Evolutionary conservation across 257 asterid species (phyloP).

Genomic region (Solanum chiquidenum): DNA sequence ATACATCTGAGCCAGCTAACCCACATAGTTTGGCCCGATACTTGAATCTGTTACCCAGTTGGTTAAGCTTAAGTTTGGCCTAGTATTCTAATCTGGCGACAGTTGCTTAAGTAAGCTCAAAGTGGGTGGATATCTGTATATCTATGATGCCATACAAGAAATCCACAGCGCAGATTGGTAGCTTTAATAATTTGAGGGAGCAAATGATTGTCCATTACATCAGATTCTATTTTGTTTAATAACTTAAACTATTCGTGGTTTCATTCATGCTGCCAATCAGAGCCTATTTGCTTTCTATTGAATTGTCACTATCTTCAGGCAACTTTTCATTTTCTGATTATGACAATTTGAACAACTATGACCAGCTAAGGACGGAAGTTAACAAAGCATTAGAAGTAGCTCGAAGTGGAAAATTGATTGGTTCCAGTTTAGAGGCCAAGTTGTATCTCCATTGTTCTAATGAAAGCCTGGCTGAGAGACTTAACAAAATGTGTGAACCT

Average conservation of each 20-base stretch:
- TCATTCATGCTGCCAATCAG: neutral
- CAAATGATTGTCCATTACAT: neutral
- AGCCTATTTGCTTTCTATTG: neutral
- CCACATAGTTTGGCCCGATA: neutral
- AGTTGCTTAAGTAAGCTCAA: neutral
- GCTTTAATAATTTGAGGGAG: neutral
- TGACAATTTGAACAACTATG: constrained; percentile 4
- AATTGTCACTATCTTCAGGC: neutral
- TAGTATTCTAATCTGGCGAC: neutral
- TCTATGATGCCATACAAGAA: neutral
- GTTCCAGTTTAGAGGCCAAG: constrained; percentile 93
- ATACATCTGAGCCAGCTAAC: neutral
- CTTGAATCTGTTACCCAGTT: neutral
- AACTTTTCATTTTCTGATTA: neutral
- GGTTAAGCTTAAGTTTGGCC: neutral
- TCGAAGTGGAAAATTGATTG: constrained; percentile 68
- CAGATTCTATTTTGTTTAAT: neutral
- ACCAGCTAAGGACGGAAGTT: constrained; percentile 94
- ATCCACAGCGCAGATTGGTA: neutral
- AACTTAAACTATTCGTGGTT: neutral
- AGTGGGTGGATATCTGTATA: neutral
- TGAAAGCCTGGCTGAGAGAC: constrained; percentile 29
- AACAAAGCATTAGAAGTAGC: constrained; percentile 93
- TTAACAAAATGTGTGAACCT: constrained; percentile 41
- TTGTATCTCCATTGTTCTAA: constrained; percentile 71